A percentile compares a stretch with the other conserved stretches of the same genome.
These are phyloP conservation scores for Xerocomellus amylosporus DNA, from an alignment of 768 basidiomycete species.

Conservation along the genomic window DNA sequence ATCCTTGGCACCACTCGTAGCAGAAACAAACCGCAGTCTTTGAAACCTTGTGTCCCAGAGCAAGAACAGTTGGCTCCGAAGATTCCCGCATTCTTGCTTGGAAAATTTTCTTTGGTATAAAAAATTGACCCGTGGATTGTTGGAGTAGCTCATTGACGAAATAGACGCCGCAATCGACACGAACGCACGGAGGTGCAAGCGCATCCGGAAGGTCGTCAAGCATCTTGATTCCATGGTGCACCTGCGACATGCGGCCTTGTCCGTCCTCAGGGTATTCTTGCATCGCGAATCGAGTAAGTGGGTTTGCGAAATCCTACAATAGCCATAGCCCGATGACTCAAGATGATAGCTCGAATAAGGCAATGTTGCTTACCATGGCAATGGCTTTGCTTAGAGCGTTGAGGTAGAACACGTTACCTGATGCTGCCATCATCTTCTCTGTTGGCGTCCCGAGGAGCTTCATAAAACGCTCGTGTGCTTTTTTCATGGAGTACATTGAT, in stretches of 20 bases:
- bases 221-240: slow-evolving; percentile 31
- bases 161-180: slow-evolving; percentile 13
- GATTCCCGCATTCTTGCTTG: not conserved
- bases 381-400: slow-evolving; percentile 19
- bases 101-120: slow-evolving; percentile 17
- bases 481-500: slow-evolving; percentile 21
- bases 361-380: slow-evolving; percentile 13
- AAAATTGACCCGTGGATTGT: slow-evolving; percentile 1
- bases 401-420: slow-evolving; percentile 31
- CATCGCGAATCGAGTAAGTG: slow-evolving; percentile 19
- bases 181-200: slow-evolving; percentile 26
- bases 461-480: slow-evolving; percentile 15
- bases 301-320: slow-evolving; percentile 22
- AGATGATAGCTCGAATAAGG: not conserved
- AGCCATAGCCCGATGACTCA: not conserved
- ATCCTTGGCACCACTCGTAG: not conserved
- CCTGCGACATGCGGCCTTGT: slow-evolving; percentile 18
- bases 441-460: slow-evolving; percentile 24
- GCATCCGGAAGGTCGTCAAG: slow-evolving; percentile 24
- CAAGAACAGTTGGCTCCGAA: not conserved
- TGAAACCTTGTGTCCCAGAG: slow-evolving; percentile 3
- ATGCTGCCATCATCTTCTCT: slow-evolving; percentile 13
- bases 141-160: slow-evolving; percentile 28
- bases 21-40: not conserved
- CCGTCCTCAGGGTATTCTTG: slow-evolving; percentile 30